Conservation (phyloP, 805 yeast genomes). For the Suhomyces sp. region DNA sequence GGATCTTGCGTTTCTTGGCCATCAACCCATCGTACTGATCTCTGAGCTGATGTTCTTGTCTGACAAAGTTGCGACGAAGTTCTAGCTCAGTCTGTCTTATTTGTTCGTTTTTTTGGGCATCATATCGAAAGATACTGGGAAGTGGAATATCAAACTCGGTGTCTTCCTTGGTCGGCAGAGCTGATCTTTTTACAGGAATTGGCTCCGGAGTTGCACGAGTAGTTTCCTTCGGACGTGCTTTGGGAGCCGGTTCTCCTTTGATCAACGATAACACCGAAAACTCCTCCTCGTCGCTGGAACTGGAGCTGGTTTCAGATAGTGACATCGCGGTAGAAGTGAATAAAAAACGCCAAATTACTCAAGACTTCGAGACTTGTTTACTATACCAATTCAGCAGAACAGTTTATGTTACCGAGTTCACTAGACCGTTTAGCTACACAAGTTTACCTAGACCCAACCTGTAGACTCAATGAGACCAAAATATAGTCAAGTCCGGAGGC, state of each 20-base stretch:
- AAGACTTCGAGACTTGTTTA: not conserved
- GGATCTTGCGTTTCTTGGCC: slow-evolving; percentile 11
- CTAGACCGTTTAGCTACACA: not conserved
- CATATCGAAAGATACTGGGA: slow-evolving; percentile 28
- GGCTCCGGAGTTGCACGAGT: not conserved
- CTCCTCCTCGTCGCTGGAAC: slow-evolving; percentile 3
- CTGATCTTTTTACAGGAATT: not conserved
- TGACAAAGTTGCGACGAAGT: slow-evolving; percentile 18
- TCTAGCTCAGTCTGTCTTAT: slow-evolving; percentile 17
- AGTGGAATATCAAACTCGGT: slow-evolving; percentile 17
- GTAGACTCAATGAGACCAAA: not conserved
- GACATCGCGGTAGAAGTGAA: not conserved
- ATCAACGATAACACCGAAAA: not conserved
- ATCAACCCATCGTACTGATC: slow-evolving; percentile 14
- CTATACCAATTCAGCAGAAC: not conserved
- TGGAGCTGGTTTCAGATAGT: slow-evolving; percentile 2
- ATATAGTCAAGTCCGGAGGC: too few relatives aligned
- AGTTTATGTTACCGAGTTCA: too few relatives aligned
- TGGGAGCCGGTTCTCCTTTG: not conserved
- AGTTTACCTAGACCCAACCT: not conserved
- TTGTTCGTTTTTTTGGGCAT: slow-evolving; percentile 25
- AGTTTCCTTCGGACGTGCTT: not conserved
- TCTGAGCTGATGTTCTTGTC: slow-evolving; percentile 14
- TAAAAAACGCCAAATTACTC: not conserved
- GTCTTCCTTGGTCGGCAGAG: not conserved